Conservation (phyloP, 352 stramenopile genomes). For the Poterioochromonas sp. region DNA sequence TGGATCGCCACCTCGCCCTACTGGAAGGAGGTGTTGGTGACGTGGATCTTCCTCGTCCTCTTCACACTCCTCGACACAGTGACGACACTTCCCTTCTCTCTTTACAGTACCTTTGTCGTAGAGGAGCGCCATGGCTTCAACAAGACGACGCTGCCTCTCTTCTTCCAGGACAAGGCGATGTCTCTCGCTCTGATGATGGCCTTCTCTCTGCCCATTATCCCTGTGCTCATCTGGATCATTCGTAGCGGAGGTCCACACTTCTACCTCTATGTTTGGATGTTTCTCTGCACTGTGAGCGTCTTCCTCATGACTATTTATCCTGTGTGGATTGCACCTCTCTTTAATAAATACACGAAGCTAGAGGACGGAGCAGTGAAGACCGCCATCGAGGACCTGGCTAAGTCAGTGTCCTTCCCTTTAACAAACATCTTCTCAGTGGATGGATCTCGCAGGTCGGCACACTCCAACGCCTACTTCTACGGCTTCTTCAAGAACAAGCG, state of each 20-base stretch:
- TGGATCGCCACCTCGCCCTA: background rate
- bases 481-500: slow-evolving; percentile 93
- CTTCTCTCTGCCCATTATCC: slow-evolving; percentile 20
- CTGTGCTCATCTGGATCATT: slow-evolving; percentile 46
- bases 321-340: slow-evolving; percentile 90
- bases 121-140: slow-evolving; percentile 95
- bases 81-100: background rate
- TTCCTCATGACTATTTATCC: slow-evolving; percentile 91
- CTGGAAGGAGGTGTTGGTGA: background rate
- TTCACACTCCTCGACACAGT: background rate
- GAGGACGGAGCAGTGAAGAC: slow-evolving; percentile 33
- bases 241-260: slow-evolving; percentile 59
- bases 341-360: slow-evolving; percentile 87
- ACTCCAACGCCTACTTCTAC: slow-evolving; percentile 81
- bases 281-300: slow-evolving; percentile 81
- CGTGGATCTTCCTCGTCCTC: background rate
- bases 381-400: slow-evolving; percentile 70
- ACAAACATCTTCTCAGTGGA: slow-evolving; percentile 96
- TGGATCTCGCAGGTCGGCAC: slow-evolving; percentile 84
- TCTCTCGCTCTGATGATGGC: background rate
- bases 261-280: slow-evolving; percentile 86
- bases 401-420: slow-evolving; percentile 79
- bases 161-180: slow-evolving; percentile 77
- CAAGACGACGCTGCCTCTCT: slow-evolving; percentile 85
- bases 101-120: slow-evolving; percentile 90